Evolutionary conservation across 2,329 filamentous ascomycete species (phyloP).

Genomic region (Huntiella omanensis): DNA sequence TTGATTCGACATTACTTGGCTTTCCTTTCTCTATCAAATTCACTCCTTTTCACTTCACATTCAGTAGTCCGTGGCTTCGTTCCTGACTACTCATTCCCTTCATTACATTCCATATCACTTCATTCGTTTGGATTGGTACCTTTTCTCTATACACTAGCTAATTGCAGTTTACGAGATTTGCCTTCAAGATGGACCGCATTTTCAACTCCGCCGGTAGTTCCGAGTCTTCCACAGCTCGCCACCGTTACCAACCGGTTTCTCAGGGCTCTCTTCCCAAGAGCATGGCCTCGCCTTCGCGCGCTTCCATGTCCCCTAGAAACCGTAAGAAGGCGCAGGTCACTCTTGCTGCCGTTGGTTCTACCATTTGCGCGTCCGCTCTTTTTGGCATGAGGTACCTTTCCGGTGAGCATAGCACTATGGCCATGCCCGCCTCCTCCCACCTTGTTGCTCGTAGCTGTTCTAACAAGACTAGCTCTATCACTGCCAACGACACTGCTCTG

Average conservation of each 20-base stretch:
- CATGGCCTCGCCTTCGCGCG: neutral
- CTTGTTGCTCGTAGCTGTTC: neutral
- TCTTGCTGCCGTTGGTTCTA: conserved; percentile 1
- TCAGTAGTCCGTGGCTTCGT: no score
- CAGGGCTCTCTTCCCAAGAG: neutral
- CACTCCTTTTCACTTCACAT: no score
- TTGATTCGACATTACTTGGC: no score
- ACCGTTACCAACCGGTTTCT: conserved; percentile 7
- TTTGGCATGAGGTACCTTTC: conserved; percentile 8
- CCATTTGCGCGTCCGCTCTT: conserved; percentile 1
- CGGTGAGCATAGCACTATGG: neutral
- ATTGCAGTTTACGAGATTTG: conserved; percentile 1
- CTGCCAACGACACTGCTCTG: conserved; percentile 3
- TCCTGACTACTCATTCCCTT: no score
- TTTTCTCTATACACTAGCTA: conserved; percentile 17
- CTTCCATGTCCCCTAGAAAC: conserved; percentile 2
- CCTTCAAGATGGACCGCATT: conserved; percentile 8
- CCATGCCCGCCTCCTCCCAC: neutral
- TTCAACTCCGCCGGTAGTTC: neutral
- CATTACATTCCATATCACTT: no score
- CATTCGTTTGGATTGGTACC: neutral
- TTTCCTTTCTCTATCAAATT: no score
- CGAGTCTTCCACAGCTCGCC: conserved; percentile 4
- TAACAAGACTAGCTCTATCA: neutral
- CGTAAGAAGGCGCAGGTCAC: conserved; percentile 3